A percentile compares a stretch with the other conserved stretches of the same genome.
phyloP scores from a whole-genome alignment of 768 basidiomycete genomes.

The Kwoniella mangroviensis region DNA sequence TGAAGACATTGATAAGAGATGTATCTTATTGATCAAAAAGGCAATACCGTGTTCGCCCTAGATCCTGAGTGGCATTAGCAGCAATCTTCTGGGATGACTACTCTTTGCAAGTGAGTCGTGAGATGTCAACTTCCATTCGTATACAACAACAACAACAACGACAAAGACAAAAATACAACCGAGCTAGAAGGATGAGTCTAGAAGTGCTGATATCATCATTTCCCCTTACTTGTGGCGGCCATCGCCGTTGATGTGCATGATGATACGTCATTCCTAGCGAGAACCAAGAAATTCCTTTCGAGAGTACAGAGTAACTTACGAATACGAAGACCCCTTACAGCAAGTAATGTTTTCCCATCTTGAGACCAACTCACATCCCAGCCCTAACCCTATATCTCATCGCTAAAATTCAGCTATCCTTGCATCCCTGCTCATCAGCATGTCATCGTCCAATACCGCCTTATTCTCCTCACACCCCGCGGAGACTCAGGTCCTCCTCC shows the following conservation, averaged over 20 bases:
- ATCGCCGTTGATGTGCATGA: neutral
- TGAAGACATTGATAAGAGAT: neutral
- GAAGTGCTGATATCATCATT: neutral
- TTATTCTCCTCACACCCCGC: conserved; percentile 31
- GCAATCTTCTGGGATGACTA: too few species aligned
- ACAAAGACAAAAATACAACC: neutral
- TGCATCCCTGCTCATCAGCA: neutral
- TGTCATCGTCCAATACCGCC: conserved; percentile 26
- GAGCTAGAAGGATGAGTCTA: neutral
- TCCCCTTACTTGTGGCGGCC: neutral
- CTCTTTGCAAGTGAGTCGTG: neutral
- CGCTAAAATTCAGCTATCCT: neutral
- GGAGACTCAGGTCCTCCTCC: conserved; percentile 44
- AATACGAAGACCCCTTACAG: too few species aligned
- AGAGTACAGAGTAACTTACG: neutral
- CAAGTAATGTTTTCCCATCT: neutral
- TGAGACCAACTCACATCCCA: neutral
- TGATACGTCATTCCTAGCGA: neutral
- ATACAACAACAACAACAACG: neutral
- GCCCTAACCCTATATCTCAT: neutral
- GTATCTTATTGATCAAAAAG: neutral
- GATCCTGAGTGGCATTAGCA: too few species aligned
- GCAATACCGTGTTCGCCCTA: too few species aligned
- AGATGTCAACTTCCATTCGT: neutral
- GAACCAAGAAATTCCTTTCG: neutral